Base-by-base conservation (phyloP, 352 stramenopile species). In the Plasmopara viticola region DNA sequence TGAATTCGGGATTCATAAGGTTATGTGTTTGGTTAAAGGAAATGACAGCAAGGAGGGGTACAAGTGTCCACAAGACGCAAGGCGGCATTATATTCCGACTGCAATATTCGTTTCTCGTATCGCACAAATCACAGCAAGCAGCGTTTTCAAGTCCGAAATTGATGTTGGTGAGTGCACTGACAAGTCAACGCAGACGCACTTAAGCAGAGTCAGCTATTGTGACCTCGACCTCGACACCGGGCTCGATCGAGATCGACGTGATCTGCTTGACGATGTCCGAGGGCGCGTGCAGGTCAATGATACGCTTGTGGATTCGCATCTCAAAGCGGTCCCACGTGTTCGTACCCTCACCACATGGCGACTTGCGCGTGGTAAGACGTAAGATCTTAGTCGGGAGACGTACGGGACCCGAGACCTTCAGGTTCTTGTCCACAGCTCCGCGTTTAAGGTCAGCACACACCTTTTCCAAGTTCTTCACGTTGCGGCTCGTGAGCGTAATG, bases 271-370 rank as follows among this genome's bases (percentile, higher is more conserved):
- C 96, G 58, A 98, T 97, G 82, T 99, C 96, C 69, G 94, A 97
- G 44, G 97, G 94, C 53, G 95, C 93, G 75, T 98, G 88, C 56
- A 99, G 79, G 74, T 99, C 97, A 72, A 99, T 98, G 72, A 99
- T 97, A 67, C 97, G 93, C 93, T 99, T 99, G 87, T 97, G 90
- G 68, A 97, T 95, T 72, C 95, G 90, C 96, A 99, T 99, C 78
- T 99, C 95, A 78, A 98, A 98, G 60, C 94, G 84, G 81, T 99
- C 97, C 92, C 95, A 99, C 41, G 96, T 99, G 87, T 99, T 99
- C 87, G 97, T 99, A 96, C 97, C 97, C 62, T 95, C 85, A 90
- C 84, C 85, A 85, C 82, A 97, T 56, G 97, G 97, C 67, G 96
- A 98, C 92, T 99, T 99, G 68, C 97, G 95, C 58, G 96, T 99